Conservation (phyloP, 768 basidiomycete genomes). For the Tubosaeta sp. region DNA sequence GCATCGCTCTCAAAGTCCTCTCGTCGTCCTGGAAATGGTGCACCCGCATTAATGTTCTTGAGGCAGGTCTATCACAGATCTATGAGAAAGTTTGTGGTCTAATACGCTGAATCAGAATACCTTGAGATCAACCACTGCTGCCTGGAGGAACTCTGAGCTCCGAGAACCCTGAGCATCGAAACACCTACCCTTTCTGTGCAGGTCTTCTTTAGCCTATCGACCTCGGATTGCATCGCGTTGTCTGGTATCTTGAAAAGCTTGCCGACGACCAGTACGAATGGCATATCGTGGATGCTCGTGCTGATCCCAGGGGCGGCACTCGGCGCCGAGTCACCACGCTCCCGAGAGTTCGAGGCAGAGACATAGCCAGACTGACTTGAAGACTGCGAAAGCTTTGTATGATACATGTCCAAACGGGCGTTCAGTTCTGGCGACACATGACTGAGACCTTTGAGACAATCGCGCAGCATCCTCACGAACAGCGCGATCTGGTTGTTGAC, state of each 20-base stretch:
- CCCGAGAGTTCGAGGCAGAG: conserved; percentile 53
- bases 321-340: conserved; percentile 48
- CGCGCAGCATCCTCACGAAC: conserved; percentile 83
- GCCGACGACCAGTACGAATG: conserved; percentile 64
- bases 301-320: conserved; percentile 34
- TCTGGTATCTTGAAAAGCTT: conserved; percentile 72
- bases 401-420: conserved; percentile 78
- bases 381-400: conserved; percentile 67
- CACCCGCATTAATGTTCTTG: conserved; percentile 84
- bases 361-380: conserved; percentile 66
- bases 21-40: conserved; percentile 76
- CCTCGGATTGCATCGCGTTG: conserved; percentile 63
- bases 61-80: conserved; percentile 57
- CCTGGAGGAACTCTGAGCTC: conserved; percentile 38
- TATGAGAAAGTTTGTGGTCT: conserved; percentile 2
- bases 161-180: not conserved
- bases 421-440: conserved; percentile 83
- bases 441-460: conserved; percentile 66
- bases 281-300: conserved; percentile 67
- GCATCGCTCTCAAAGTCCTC: conserved; percentile 83
- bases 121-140: conserved; percentile 85
- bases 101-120: conserved; percentile 32
- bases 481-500: conserved; percentile 88
- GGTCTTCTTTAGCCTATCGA: conserved; percentile 56
- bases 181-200: conserved; percentile 70